Evolutionary conservation across 768 basidiomycete species (phyloP), one percentile per base, ranked within the genome.

Genomic region (Floccularia luteovirens): DNA sequence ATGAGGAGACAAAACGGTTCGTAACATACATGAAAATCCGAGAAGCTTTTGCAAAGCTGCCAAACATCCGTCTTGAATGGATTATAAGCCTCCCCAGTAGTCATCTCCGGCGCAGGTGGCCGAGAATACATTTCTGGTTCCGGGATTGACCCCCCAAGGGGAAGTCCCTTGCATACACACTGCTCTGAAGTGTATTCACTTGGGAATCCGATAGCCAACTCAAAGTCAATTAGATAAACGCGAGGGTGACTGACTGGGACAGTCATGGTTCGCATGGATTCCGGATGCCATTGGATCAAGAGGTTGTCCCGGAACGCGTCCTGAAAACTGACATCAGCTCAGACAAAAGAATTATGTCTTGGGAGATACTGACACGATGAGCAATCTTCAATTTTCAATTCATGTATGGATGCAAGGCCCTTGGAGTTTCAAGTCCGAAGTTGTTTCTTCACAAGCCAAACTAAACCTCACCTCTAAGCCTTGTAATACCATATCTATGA

Each of bases 181-280:
- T 55, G 36, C 4, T 50, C 43, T 13, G 16, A 7, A 0, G 51
- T 42, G 24, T 19, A 41, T 1, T 53, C 54, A 2, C 24, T 22
- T 3, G 56, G 52, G 31, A 59, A 63, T 16, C 52, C 36, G 2
- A 61, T 36, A 2, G 58, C 56, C 19, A 48, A 38, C 46, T 61
- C 59, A 24, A 61, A 59, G 48, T 61, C 59, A 19, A 53, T 58
- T 10, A 63, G 41, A 34, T 53, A 60, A 1, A 62, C 60, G 2
- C 58, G 53, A 7, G 60, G 58, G 20, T 50, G 48, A 13, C 42
- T 42, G 14, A 24, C 32, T 1, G 51, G 43, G 12, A 50, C 42
- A 4, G 13, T 39, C 25, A 35, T 43, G 5, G 24, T 34, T 3
- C 6, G 19, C 30, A 61, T 23, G 2, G 58, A 59, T 34, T 61